Evolutionary conservation across 78 protist genomes (phyloP).

Genomic region (Capsaspora owczarzaki): DNA sequence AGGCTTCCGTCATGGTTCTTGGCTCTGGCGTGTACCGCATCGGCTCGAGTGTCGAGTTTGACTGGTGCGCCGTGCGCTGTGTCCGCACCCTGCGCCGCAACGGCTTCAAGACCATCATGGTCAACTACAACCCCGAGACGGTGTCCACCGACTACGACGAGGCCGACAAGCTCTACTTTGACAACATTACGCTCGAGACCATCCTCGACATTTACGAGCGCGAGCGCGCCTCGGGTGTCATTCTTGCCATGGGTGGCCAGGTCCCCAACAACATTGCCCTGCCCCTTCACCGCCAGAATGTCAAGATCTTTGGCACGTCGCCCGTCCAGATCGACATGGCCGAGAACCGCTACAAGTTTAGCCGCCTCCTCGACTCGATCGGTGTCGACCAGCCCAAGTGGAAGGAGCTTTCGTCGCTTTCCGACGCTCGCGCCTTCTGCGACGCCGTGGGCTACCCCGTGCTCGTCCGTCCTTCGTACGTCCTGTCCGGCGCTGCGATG

Average conservation of each 20-base stretch:
- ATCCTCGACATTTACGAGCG: slow-evolving; percentile 62
- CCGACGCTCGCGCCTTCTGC: slow-evolving; percentile 77
- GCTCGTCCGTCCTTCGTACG: slow-evolving; percentile 93
- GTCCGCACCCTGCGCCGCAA: slow-evolving; percentile 67
- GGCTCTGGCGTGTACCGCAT: slow-evolving; percentile 93
- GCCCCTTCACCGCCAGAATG: slow-evolving; percentile 44
- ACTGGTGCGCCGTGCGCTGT: slow-evolving; percentile 73
- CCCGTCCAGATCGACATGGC: slow-evolving; percentile 89
- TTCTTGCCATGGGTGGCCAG: slow-evolving; percentile 90
- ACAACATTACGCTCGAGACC: slow-evolving; percentile 81
- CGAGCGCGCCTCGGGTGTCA: slow-evolving; percentile 59
- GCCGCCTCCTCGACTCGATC: slow-evolving; percentile 76
- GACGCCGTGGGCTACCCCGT: slow-evolving; percentile 81
- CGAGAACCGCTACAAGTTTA: slow-evolving; percentile 92
- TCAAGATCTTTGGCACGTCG: slow-evolving; percentile 78
- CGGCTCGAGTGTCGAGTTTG: slow-evolving; percentile 72
- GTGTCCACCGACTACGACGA: slow-evolving; percentile 95
- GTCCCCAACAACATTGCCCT: slow-evolving; percentile 84
- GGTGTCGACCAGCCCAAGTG: slow-evolving; percentile 91
- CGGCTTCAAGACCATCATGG: slow-evolving; percentile 81
- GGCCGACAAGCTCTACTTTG: slow-evolving; percentile 71
- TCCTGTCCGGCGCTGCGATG: slow-evolving; percentile 92
- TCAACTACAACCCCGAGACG: slow-evolving; percentile 98
- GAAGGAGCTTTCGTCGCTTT: slow-evolving; percentile 55
- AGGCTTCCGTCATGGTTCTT: slow-evolving; percentile 51